Conservation (phyloP, 345 rosid species). For the Mallotus nudiflorus region DNA sequence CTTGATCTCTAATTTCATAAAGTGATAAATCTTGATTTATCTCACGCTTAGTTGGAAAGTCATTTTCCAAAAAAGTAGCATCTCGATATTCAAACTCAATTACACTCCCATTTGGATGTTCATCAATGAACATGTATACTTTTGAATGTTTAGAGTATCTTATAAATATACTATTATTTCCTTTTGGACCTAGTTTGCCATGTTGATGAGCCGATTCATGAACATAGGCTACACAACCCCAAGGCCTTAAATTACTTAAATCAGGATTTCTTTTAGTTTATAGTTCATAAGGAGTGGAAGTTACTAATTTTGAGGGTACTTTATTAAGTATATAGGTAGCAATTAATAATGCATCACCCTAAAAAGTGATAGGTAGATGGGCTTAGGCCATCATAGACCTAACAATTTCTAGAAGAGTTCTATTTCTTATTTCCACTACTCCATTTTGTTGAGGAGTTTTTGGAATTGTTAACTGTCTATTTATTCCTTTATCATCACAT, state of each 20-base stretch:
- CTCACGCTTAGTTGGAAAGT: background rate
- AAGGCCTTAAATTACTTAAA: background rate
- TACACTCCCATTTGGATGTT: background rate
- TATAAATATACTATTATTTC: background rate
- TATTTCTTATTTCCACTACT: background rate
- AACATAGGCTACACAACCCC: background rate
- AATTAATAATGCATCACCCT: background rate
- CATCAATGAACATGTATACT: background rate
- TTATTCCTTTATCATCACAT: background rate
- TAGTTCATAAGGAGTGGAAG: background rate
- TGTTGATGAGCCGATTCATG: background rate
- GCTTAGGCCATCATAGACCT: background rate
- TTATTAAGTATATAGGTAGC: background rate
- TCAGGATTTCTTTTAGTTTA: background rate
- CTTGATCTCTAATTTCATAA: background rate
- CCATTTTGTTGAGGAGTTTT: no score
- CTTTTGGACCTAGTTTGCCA: background rate
- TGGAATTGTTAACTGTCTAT: background rate
- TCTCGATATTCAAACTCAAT: background rate
- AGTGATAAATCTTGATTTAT: background rate
- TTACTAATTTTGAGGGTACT: background rate
- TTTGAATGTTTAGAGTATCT: background rate
- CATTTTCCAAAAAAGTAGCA: background rate
- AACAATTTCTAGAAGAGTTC: no score
- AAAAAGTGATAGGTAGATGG: background rate